These are phyloP conservation scores for Thielaviopsis cerberus DNA, from an alignment of 2,329 filamentous ascomycete genomes.

Conservation along the genomic window DNA sequence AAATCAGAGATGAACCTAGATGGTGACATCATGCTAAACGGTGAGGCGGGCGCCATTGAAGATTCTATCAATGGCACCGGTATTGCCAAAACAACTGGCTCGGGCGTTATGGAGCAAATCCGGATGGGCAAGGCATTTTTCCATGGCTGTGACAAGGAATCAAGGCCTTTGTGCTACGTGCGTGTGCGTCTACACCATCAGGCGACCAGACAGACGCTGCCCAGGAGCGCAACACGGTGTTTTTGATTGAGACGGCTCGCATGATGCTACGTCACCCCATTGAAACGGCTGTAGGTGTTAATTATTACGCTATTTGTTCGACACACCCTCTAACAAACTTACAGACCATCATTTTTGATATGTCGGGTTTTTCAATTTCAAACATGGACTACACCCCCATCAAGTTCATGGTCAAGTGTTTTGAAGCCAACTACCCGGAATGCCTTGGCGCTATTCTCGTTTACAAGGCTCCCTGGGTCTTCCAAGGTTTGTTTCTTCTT, in stretches of 20 bases:
- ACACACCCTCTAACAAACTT: conserved; percentile 14
- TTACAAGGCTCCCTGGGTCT: conserved; percentile 93
- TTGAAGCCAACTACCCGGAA: conserved; percentile 96
- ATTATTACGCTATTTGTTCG: neutral
- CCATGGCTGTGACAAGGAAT: conserved; percentile 69
- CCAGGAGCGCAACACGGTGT: conserved; percentile 80
- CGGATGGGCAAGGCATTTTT: conserved; percentile 85
- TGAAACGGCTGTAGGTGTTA: conserved; percentile 69
- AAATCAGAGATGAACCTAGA: conserved; percentile 70
- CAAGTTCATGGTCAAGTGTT: conserved; percentile 99
- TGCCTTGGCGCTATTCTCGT: conserved; percentile 76
- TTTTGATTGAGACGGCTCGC: conserved; percentile 82
- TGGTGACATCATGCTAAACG: conserved; percentile 62
- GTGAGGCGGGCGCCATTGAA: conserved; percentile 43
- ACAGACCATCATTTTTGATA: conserved; percentile 83
- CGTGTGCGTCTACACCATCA: conserved; percentile 64
- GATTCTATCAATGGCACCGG: conserved; percentile 38
- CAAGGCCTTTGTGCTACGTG: conserved; percentile 73
- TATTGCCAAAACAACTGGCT: conserved; percentile 43
- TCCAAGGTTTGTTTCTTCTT: conserved; percentile 46
- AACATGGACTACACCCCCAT: conserved; percentile 98
- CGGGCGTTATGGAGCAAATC: conserved; percentile 68
- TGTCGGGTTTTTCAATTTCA: conserved; percentile 80
- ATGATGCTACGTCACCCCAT: conserved; percentile 62
- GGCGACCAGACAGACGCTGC: conserved; percentile 64